These are phyloP conservation scores for Solanum corneliomulleri DNA, from an alignment of 257 asterid genomes.

Conservation along the genomic window DNA sequence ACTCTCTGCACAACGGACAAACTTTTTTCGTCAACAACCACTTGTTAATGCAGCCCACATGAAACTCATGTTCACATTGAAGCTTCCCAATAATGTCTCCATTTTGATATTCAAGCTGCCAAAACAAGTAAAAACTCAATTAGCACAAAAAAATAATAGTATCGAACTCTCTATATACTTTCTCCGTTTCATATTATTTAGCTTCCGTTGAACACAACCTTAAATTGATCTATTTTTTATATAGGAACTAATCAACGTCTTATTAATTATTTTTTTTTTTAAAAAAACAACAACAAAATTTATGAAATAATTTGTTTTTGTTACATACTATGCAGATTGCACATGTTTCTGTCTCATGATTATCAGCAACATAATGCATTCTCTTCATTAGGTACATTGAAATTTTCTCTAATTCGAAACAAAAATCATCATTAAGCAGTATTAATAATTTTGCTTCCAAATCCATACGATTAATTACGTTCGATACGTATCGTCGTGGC, in stretches of 20 bases:
- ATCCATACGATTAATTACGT: not conserved
- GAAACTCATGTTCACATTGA: not conserved
- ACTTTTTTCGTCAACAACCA: not conserved
- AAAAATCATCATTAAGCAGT: not conserved
- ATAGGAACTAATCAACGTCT: not conserved
- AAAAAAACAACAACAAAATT: no score
- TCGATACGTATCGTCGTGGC: not conserved
- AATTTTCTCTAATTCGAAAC: not conserved
- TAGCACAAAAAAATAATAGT: not conserved
- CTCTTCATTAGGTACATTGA: not conserved
- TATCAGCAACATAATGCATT: not conserved
- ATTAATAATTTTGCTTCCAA: not conserved
- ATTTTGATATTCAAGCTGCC: not conserved
- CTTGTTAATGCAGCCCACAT: not conserved
- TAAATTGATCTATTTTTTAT: no score
- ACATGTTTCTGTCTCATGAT: not conserved
- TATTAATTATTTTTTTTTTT: no score
- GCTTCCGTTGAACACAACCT: fast-evolving
- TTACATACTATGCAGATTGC: not conserved
- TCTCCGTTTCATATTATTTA: not conserved
- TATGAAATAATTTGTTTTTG: no score
- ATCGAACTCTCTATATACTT: not conserved
- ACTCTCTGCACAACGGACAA: not conserved
- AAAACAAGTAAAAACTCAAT: not conserved
- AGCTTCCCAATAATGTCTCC: not conserved